phyloP scores from a whole-genome alignment of 805 yeast genomes.

The Monosporozyma aquatica region DNA sequence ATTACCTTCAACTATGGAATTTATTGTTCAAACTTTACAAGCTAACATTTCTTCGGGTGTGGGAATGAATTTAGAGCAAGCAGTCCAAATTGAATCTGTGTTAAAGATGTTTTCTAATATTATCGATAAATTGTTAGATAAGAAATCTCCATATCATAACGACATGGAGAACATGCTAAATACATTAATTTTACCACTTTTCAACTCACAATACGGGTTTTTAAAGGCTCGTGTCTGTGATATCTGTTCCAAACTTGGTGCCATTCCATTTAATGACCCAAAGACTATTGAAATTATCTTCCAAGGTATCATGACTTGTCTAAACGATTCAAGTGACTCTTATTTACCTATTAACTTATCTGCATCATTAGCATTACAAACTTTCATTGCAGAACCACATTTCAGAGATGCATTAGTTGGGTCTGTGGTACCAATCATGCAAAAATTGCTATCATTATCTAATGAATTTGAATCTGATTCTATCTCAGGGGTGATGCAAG shows the following conservation, averaged over 20 bases:
- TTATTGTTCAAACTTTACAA: slow-evolving; percentile 44
- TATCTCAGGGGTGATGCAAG: slow-evolving; percentile 86
- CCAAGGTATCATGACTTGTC: slow-evolving; percentile 38
- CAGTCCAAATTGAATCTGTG: slow-evolving; percentile 68
- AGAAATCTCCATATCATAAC: slow-evolving; percentile 46
- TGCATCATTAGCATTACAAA: slow-evolving; percentile 79
- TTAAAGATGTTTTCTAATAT: slow-evolving; percentile 71
- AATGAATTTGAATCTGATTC: slow-evolving; percentile 81
- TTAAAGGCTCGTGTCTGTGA: slow-evolving; percentile 71
- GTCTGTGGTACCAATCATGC: slow-evolving; percentile 74
- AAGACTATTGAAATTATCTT: slow-evolving; percentile 33
- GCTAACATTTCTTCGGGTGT: slow-evolving; percentile 12
- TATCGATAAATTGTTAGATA: slow-evolving; percentile 45
- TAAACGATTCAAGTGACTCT: slow-evolving; percentile 34
- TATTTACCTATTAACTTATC: slow-evolving; percentile 70
- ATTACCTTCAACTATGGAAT: slow-evolving; percentile 50
- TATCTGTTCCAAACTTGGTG: slow-evolving; percentile 55
- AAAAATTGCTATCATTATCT: slow-evolving; percentile 61
- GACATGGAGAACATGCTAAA: slow-evolving; percentile 66
- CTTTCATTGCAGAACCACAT: slow-evolving; percentile 53
- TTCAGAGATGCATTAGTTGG: slow-evolving; percentile 61
- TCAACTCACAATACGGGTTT: slow-evolving; percentile 52
- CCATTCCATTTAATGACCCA: slow-evolving; percentile 40
- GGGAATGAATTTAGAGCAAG: slow-evolving; percentile 36
- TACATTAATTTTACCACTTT: slow-evolving; percentile 60